Evolutionary conservation across 306 rosid genomes (phyloP).

Genomic region (Castanopsis chinensis): DNA sequence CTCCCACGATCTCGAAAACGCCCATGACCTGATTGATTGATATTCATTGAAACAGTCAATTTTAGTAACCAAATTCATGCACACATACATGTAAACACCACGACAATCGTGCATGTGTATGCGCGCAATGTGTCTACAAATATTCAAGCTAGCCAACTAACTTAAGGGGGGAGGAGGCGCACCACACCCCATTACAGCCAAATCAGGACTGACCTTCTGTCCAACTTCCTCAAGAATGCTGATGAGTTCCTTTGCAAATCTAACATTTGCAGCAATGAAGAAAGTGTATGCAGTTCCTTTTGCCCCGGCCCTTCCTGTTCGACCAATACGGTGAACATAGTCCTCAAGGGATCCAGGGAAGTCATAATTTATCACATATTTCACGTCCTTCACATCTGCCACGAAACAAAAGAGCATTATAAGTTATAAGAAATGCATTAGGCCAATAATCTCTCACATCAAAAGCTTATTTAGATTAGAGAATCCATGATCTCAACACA

Average conservation of each 20-base stretch:
- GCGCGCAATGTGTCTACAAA: neutral
- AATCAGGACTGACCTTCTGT: constrained; percentile 86
- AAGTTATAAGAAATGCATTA: neutral
- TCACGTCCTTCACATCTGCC: constrained; percentile 95
- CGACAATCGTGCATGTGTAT: neutral
- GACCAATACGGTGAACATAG: constrained; percentile 93
- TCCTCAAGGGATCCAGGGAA: constrained; percentile 99
- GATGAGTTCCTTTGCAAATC: constrained; percentile 88
- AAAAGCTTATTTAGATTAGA: neutral
- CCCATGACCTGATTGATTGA: constrained; percentile 45
- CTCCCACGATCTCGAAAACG: constrained; percentile 68
- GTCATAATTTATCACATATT: constrained; percentile 87
- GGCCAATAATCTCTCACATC: neutral
- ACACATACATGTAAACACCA: neutral
- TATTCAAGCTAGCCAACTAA: constrained; percentile 26
- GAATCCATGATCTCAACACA: neutral
- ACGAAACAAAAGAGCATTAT: constrained; percentile 10
- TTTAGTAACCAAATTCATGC: constrained; percentile 35
- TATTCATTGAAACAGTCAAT: neutral
- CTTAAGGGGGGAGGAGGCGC: constrained; percentile 95
- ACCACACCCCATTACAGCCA: constrained; percentile 96
- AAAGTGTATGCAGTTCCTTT: constrained; percentile 98
- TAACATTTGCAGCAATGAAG: constrained; percentile 93
- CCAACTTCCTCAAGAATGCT: constrained; percentile 92
- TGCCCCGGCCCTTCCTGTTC: constrained; percentile 98